These are phyloP conservation scores for Cordia subcordata DNA, from an alignment of 257 asterid species.

Conservation along the genomic window DNA sequence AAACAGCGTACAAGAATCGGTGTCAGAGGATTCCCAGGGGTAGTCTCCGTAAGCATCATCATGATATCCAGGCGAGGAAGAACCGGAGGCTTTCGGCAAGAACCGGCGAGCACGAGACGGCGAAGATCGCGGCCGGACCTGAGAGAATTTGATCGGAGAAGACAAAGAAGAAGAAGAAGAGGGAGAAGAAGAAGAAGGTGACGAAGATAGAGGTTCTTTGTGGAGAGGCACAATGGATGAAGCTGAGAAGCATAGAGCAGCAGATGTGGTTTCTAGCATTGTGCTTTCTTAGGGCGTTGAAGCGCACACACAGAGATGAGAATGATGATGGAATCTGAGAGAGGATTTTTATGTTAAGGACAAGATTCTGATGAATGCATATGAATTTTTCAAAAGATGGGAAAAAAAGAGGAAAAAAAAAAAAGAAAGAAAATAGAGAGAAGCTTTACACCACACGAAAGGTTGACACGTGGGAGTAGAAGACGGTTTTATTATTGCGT, in stretches of 20 bases:
- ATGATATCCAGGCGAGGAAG: conserved; percentile 42
- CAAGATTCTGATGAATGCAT: too few relatives aligned
- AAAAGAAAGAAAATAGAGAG: conserved; percentile 8
- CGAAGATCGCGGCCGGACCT: conserved; percentile 21
- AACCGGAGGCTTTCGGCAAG: conserved; percentile 45
- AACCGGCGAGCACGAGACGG: conserved; percentile 32
- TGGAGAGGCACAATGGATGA: conserved; percentile 36
- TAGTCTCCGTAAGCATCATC: conserved; percentile 71
- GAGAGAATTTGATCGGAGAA: conserved; percentile 11
- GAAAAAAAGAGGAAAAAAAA: too few relatives aligned
- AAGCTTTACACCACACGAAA: conserved; percentile 28
- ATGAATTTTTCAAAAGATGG: too few relatives aligned
- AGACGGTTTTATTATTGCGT: conserved; percentile 14
- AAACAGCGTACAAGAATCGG: conserved; percentile 44
- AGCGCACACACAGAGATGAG: neutral
- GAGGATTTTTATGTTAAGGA: too few relatives aligned
- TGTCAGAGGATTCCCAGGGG: conserved; percentile 72
- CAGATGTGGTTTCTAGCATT: conserved; percentile 50
- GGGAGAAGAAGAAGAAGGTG: conserved; percentile 26
- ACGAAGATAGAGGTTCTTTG: conserved; percentile 32
- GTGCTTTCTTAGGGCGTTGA: conserved; percentile 2
- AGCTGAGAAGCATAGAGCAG: conserved; percentile 47
- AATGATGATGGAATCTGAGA: neutral
- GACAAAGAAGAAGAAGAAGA: conserved; percentile 2
- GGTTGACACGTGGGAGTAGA: conserved; percentile 30